Base-by-base conservation (phyloP, 371 early-diverging fungal genomes). In the Syncephalastrum monosporum region DNA sequence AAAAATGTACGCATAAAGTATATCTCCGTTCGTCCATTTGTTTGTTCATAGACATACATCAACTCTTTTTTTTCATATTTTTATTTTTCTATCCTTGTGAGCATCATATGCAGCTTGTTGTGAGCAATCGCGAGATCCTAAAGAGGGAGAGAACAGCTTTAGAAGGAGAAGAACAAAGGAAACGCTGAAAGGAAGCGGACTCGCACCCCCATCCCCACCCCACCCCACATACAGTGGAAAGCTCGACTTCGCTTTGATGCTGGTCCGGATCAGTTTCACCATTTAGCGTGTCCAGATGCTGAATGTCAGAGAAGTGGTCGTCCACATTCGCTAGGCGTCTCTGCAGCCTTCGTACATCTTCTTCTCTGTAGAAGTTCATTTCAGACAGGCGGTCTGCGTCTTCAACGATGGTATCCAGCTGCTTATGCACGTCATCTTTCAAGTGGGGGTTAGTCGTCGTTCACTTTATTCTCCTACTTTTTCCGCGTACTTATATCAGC, bases 251-350 rank as follows among this genome's bases (percentile, higher is more conserved):
- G 8, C 69, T 67, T 12, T 52, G 42, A 29, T 56, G 53, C 42
- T 69, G 67, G 48, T 73, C 69, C 16, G 69, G 69, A 24, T 71
- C 65, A 50, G 59, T 67, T 21, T 55, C 42, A 2, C 41, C 42
- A 10, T 62, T 47, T 10, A 44, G 16, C 15, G 43, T 42, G 16
- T 63, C 45, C 13, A 17, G 57, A 17, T 63, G 12, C 3, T 19
- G 17, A 15, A 12, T 38, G 23, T 5, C 24, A 10, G 38, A 33
- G 10, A 33, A 10, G 8, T 1, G 7, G 10, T 33, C 38, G 38
- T 33, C 38, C 38, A 33, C 38, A 2, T 2, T 23, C 15, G 13
- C 10, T 12, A 46, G 13, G 46, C 23, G 46, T 10, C 16, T 46
- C 38, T 33, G 38, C 10, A 33, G 2, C 10, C 3, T 33, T 10